phyloP scores from a whole-genome alignment of 2,329 filamentous ascomycete genomes.

The Chrysosphaeria jannelii region DNA sequence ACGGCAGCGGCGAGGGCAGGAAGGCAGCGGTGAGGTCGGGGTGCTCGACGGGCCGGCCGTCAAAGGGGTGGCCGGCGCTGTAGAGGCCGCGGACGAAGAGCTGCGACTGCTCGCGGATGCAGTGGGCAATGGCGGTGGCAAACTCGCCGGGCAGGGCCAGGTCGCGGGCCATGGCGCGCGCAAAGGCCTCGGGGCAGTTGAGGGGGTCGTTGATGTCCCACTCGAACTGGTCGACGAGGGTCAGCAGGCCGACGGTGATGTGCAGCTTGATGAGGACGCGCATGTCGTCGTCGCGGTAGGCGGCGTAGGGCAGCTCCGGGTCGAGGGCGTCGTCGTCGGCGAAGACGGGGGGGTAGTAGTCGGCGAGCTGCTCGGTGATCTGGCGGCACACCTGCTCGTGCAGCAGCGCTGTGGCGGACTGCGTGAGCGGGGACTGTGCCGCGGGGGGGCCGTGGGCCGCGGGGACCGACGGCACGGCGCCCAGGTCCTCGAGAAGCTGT shows the following conservation, averaged over 20 bases:
- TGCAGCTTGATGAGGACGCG: conserved; percentile 84
- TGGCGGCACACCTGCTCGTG: conserved; percentile 30
- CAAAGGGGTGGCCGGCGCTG: conserved; percentile 78
- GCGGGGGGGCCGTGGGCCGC: too few relatives aligned
- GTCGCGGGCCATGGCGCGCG: conserved; percentile 62
- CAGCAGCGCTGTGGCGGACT: too few relatives aligned
- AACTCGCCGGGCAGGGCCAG: conserved; percentile 85
- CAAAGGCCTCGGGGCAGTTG: conserved; percentile 89
- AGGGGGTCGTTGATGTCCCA: conserved; percentile 94
- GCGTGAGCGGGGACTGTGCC: too few relatives aligned
- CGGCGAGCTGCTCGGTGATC: conserved; percentile 67
- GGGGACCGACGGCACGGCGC: conserved; percentile 41
- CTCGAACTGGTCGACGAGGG: conserved; percentile 87
- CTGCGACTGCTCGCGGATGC: conserved; percentile 84
- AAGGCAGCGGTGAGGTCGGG: conserved; percentile 66
- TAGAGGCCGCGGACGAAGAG: conserved; percentile 84
- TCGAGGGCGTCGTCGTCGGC: conserved; percentile 77
- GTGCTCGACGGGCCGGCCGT: conserved; percentile 78
- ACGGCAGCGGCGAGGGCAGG: conserved; percentile 52
- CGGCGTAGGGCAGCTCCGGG: conserved; percentile 63
- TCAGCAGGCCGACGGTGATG: conserved; percentile 87
- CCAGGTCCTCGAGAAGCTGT: conserved; percentile 76
- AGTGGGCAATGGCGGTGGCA: conserved; percentile 88
- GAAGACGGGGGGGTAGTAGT: conserved; percentile 79
- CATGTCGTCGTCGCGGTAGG: conserved; percentile 99